Percentiles rank a stretch among this genome's conserved stretches.
These are phyloP conservation scores for Alternaria brassicae DNA, from an alignment of 2,329 filamentous ascomycete genomes.

Conservation along the genomic window DNA sequence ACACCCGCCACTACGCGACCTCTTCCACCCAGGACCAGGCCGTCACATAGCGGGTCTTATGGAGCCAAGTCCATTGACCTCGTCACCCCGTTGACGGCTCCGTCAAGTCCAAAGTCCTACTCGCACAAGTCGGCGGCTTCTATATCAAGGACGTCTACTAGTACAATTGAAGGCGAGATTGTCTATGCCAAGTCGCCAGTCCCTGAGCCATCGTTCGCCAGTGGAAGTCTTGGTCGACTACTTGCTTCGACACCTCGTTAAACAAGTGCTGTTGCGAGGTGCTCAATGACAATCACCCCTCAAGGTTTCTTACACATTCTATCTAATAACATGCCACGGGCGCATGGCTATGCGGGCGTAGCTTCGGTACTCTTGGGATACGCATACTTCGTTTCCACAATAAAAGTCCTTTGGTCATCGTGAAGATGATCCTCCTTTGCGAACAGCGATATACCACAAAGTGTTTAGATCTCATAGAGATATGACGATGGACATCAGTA, in stretches of 20 bases:
- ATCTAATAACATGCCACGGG: slow-evolving; percentile 2
- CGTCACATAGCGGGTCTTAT: slow-evolving; percentile 47
- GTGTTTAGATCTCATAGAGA: neutral
- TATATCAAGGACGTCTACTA: slow-evolving; percentile 42
- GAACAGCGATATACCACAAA: slow-evolving; percentile 5
- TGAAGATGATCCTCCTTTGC: neutral
- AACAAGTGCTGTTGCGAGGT: neutral
- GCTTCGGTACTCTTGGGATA: slow-evolving; percentile 2
- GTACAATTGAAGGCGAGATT: slow-evolving; percentile 48
- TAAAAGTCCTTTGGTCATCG: slow-evolving; percentile 1
- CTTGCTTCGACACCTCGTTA: slow-evolving; percentile 39
- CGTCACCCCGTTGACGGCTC: slow-evolving; percentile 51
- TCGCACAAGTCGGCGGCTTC: slow-evolving; percentile 44
- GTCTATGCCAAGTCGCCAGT: slow-evolving; percentile 47
- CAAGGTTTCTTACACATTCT: neutral
- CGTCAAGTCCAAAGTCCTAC: slow-evolving; percentile 45
- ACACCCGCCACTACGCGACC: slow-evolving; percentile 48
- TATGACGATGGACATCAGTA: neutral
- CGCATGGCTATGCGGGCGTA: slow-evolving; percentile 10
- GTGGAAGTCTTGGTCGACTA: slow-evolving; percentile 49
- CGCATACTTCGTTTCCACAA: neutral
- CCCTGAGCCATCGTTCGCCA: slow-evolving; percentile 42
- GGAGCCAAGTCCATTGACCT: slow-evolving; percentile 54
- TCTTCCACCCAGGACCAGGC: slow-evolving; percentile 50
- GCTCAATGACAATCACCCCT: neutral